Conservation (phyloP, 371 early-diverging fungal genomes). For the Gilbertella persicaria region DNA sequence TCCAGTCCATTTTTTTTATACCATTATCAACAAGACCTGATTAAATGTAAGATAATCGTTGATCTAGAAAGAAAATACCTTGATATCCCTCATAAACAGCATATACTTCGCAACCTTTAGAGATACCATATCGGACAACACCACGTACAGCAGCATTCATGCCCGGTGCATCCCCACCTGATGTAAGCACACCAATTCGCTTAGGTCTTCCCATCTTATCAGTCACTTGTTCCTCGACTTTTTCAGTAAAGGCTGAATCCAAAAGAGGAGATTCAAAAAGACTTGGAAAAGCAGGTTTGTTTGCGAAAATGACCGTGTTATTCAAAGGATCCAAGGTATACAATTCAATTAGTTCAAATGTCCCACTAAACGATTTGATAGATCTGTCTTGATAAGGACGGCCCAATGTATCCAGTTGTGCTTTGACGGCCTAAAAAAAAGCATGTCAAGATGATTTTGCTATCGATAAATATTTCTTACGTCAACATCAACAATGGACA, state of each 20-base stretch:
- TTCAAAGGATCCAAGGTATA: slow-evolving; percentile 65
- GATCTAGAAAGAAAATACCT: slow-evolving; percentile 49
- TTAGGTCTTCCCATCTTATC: slow-evolving; percentile 20
- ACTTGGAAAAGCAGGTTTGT: slow-evolving; percentile 39
- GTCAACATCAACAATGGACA: slow-evolving; percentile 20
- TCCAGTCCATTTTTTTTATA: slow-evolving; percentile 87
- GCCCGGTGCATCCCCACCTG: slow-evolving; percentile 99
- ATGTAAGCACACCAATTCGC: slow-evolving; percentile 92
- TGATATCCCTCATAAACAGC: slow-evolving; percentile 97
- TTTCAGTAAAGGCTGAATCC: slow-evolving; percentile 17
- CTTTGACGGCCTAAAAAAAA: slow-evolving; percentile 10
- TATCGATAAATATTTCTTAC: slow-evolving; percentile 12
- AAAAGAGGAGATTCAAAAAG: slow-evolving; percentile 19
- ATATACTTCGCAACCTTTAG: slow-evolving; percentile 84
- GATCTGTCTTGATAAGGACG: slow-evolving; percentile 27
- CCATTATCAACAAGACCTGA: slow-evolving; percentile 89
- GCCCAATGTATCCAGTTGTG: slow-evolving; percentile 18
- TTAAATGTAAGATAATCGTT: too few relatives aligned
- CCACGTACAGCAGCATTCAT: slow-evolving; percentile 99
- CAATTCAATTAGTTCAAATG: slow-evolving; percentile 26
- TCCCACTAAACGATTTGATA: slow-evolving; percentile 31
- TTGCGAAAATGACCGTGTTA: slow-evolving; percentile 68
- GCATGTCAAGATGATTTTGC: not conserved
- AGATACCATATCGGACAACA: slow-evolving; percentile 89
- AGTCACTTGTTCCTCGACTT: not conserved